Base-by-base conservation (phyloP, 257 asterid species). In the Ophiorrhiza pumila region DNA sequence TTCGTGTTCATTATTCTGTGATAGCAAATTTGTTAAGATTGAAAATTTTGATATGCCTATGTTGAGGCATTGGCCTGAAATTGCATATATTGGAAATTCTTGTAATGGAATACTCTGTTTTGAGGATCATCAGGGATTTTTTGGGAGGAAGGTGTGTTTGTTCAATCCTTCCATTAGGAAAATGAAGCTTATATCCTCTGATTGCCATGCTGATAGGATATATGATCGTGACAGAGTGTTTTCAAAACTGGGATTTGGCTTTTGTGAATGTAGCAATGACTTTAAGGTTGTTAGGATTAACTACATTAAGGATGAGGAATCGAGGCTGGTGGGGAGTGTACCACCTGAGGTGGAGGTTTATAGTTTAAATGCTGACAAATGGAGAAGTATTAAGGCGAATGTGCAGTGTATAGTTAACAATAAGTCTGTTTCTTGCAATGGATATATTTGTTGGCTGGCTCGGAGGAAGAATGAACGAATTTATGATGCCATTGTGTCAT, bases 211-310 rank as follows among this genome's bases (percentile, higher is more conserved):
- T 57, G 66, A 71, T 71, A 15, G 4, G 1, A 43, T 71, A 18
- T 71, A 56, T 71, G 75, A 57, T 35, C 31, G 67, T 18, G 23
- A 23, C 7, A 41, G 23, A 39, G 65, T 71, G 17, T n/a, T 56
- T 43, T 35, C 67, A 22, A 71, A 29, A 41, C n/a, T 71, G 67
- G 75, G 75, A 27, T 71, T 71, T 42, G 75, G 68, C 29, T 41
- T 25, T 57, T 71, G 67, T 17, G 45, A 37, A 29, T 2, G 58
- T 71, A n/a, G 50, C 15, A 71, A 45, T 39, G 75, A 71, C 43
- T 55, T 14, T 71, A 71, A 71, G 75, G 68, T 71, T 31, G 75
- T 71, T 22, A 41, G 75, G 67, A 71, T 71, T 29, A 67, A 71
- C 42, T 71, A 71, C 25, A 52, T 71, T 22, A 42, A 39, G 25